A percentile compares a stretch with the other conserved stretches of the same genome.
These are phyloP conservation scores for Oxyria digyna DNA, from an alignment of 148 eudicot species.

Conservation along the genomic window DNA sequence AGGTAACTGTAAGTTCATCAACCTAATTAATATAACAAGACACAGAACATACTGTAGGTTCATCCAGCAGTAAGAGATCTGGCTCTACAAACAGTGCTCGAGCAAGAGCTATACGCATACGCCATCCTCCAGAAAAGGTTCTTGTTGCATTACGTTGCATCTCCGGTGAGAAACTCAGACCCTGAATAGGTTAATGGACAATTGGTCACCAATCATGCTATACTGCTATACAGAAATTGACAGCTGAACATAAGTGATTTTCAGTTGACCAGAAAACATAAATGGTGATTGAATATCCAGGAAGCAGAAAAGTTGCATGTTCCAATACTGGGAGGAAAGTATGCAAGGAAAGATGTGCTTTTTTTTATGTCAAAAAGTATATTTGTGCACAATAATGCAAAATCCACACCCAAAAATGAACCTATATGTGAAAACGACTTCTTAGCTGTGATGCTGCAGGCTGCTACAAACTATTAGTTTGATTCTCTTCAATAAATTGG, in stretches of 20 bases:
- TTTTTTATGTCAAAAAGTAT: too few species aligned
- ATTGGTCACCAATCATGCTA: background rate
- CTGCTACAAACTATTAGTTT: background rate
- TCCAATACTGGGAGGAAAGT: background rate
- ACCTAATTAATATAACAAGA: background rate
- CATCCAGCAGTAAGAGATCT: conserved; percentile 86
- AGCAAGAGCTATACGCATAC: conserved; percentile 99
- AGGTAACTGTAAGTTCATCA: background rate
- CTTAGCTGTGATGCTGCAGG: background rate
- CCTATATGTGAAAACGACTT: background rate
- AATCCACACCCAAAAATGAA: background rate
- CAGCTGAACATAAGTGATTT: background rate
- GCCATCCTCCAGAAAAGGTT: conserved; percentile 99
- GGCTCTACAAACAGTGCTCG: conserved; percentile 97
- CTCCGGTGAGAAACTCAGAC: conserved; percentile 94
- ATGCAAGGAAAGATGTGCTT: too few species aligned
- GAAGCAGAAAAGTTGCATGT: background rate
- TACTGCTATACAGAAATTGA: background rate
- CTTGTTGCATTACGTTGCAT: conserved; percentile 83
- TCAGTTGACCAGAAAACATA: background rate
- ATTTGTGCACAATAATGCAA: background rate
- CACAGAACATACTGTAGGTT: conserved; percentile 63
- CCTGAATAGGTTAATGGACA: conserved; percentile 31
- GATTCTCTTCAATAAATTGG: background rate
- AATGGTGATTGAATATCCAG: background rate